Conservation (phyloP, 2,329 filamentous ascomycete species). For the Pestalotiopsis fici region DNA sequence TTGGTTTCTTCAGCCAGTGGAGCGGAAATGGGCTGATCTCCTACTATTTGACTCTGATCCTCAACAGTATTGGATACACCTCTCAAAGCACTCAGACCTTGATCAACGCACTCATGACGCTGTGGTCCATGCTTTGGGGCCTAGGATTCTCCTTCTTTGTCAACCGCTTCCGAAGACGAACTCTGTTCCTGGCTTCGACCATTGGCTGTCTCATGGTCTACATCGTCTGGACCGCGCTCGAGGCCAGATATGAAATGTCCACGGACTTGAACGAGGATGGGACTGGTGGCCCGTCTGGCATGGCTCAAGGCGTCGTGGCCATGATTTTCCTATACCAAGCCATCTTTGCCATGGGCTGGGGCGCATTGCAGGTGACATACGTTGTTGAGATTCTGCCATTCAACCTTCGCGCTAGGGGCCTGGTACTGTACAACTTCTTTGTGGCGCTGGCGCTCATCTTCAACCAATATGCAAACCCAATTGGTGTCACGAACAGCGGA, state of each 20-base stretch:
- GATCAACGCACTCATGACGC: slow-evolving; percentile 43
- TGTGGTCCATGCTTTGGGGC: slow-evolving; percentile 48
- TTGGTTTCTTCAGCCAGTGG: slow-evolving; percentile 13
- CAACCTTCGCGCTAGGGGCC: slow-evolving; percentile 21
- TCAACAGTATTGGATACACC: slow-evolving; percentile 31
- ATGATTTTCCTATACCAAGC: slow-evolving; percentile 36
- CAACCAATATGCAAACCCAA: slow-evolving; percentile 25
- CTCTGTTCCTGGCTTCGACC: slow-evolving; percentile 24
- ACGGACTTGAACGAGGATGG: slow-evolving; percentile 18
- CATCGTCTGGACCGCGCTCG: slow-evolving; percentile 16
- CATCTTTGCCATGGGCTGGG: slow-evolving; percentile 32
- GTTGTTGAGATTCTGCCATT: slow-evolving; percentile 36
- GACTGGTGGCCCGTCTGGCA: slow-evolving; percentile 15
- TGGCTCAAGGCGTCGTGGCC: slow-evolving; percentile 25
- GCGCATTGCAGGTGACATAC: slow-evolving; percentile 30
- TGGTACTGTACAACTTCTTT: slow-evolving; percentile 22
- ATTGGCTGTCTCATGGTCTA: slow-evolving; percentile 18
- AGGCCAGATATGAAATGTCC: slow-evolving; percentile 30
- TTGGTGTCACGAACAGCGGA: slow-evolving; percentile 19
- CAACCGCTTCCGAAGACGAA: slow-evolving; percentile 19
- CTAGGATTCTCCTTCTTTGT: slow-evolving; percentile 43
- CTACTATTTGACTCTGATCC: slow-evolving; percentile 37
- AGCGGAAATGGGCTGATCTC: slow-evolving; percentile 24
- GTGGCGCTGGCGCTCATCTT: slow-evolving; percentile 27
- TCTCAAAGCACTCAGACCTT: slow-evolving; percentile 25